These are phyloP conservation scores for Malania oleifera DNA, from an alignment of 164 flowering plant species.

Conservation along the genomic window DNA sequence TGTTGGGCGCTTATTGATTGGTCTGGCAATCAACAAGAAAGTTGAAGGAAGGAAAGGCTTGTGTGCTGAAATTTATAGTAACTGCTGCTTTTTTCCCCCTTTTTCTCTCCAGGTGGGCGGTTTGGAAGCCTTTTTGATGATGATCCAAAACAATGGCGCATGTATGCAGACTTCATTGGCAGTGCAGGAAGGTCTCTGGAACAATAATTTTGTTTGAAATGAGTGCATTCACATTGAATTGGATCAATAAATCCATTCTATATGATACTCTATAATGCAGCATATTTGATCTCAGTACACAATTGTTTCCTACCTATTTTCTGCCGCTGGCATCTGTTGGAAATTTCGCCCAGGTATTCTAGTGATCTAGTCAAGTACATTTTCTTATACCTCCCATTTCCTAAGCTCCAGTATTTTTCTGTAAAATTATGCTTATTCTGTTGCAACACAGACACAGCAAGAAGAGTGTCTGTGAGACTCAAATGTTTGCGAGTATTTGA, in stretches of 20 bases:
- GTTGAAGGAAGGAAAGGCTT: conserved; percentile 10
- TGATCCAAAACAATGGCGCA: conserved; percentile 96
- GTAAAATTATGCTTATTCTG: too few relatives aligned
- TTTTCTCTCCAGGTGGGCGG: conserved; percentile 67
- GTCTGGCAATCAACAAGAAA: conserved; percentile 37
- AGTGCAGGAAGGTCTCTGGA: conserved; percentile 83
- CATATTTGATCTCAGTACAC: conserved; percentile 88
- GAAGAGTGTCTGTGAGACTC: too few relatives aligned
- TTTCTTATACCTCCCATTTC: not conserved
- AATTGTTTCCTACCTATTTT: conserved; percentile 73
- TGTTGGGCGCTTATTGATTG: conserved; percentile 86
- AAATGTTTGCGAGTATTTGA: too few relatives aligned
- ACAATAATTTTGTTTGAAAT: conserved; percentile 8
- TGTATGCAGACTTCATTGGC: conserved; percentile 97
- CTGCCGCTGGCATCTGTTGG: conserved; percentile 89
- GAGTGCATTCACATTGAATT: not conserved
- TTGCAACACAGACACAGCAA: too few relatives aligned
- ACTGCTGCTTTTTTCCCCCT: conserved; percentile 6
- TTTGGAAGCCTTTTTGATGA: conserved; percentile 91
- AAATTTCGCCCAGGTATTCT: conserved; percentile 83
- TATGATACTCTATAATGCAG: conserved; percentile 39
- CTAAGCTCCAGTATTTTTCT: not conserved
- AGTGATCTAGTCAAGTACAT: not conserved
- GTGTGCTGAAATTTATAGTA: conserved; percentile 17
- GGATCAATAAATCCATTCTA: conserved; percentile 4